Conservation (phyloP, 805 yeast species). For the Nakazawaea ishiwadae region DNA sequence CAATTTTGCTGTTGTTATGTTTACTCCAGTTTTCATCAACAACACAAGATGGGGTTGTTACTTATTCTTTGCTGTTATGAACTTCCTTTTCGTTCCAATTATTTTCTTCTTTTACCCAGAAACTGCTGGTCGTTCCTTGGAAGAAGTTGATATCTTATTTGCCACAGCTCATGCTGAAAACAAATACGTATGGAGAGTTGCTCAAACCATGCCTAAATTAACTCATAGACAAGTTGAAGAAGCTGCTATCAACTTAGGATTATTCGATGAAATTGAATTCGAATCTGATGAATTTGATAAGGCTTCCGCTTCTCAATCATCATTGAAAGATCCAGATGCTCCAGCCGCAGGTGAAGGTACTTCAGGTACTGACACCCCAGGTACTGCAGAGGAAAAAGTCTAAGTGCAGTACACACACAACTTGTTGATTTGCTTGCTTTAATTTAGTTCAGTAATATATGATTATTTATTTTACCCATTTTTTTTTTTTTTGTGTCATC, state of each 20-base stretch:
- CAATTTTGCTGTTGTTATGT: conserved; percentile 66
- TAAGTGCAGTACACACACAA: too few species aligned
- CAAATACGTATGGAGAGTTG: conserved; percentile 58
- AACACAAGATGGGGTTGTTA: conserved; percentile 60
- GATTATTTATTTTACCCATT: neutral
- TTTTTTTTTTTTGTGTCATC: neutral
- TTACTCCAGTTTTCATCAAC: conserved; percentile 53
- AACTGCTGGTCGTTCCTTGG: conserved; percentile 71
- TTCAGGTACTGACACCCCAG: conserved; percentile 1
- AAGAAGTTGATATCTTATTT: conserved; percentile 67
- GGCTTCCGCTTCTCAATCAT: conserved; percentile 12
- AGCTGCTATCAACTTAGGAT: conserved; percentile 55
- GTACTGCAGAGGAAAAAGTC: neutral
- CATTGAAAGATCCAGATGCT: conserved; percentile 7
- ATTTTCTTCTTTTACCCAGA: conserved; percentile 71
- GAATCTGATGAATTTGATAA: conserved; percentile 12
- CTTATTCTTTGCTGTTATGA: conserved; percentile 62
- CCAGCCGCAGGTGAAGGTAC: conserved; percentile 1
- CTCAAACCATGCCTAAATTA: conserved; percentile 56
- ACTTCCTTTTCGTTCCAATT: conserved; percentile 56
- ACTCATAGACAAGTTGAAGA: conserved; percentile 52
- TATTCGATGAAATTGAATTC: conserved; percentile 24
- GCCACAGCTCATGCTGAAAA: conserved; percentile 57
- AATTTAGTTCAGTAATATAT: neutral
- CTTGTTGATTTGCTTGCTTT: neutral